phyloP scores from a whole-genome alignment of 306 rosid genomes.

The Cicer yamashitae region DNA sequence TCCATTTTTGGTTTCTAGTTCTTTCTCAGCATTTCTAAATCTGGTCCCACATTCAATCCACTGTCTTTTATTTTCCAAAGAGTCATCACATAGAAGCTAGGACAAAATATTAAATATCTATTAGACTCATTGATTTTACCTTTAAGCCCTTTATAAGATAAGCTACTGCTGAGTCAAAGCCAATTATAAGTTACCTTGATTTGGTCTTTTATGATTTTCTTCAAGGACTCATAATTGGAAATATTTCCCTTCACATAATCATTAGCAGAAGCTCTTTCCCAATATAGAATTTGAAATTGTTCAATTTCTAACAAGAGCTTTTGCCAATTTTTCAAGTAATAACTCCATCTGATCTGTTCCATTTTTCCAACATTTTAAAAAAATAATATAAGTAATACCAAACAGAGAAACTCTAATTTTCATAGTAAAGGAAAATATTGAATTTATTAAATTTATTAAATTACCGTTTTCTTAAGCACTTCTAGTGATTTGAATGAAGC shows the following conservation, averaged over 20 bases:
- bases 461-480: slow-evolving; percentile 31
- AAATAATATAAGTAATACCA: background rate
- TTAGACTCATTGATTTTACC: too few species aligned
- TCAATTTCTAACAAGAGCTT: slow-evolving; percentile 36
- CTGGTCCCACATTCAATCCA: background rate
- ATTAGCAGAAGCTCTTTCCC: slow-evolving; percentile 25
- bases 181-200: slow-evolving; percentile 32
- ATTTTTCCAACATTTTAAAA: slow-evolving; percentile 31
- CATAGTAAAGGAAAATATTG: background rate
- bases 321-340: slow-evolving; percentile 18
- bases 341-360: slow-evolving; percentile 23
- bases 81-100: slow-evolving; percentile 3
- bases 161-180: background rate
- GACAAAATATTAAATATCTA: background rate
- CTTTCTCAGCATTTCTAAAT: background rate
- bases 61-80: slow-evolving; percentile 4
- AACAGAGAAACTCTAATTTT: background rate
- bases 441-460: background rate
- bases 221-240: background rate
- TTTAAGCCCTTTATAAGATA: too few species aligned
- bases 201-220: slow-evolving; percentile 19
- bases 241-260: slow-evolving; percentile 11
- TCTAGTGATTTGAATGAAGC: slow-evolving; percentile 36
- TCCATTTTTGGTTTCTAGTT: background rate
- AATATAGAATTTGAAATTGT: slow-evolving; percentile 26